Percentiles rank a stretch among this genome's conserved stretches.
Conservation (phyloP, 2,329 filamentous ascomycete genomes). For the Fusarium solani-melongenae region DNA sequence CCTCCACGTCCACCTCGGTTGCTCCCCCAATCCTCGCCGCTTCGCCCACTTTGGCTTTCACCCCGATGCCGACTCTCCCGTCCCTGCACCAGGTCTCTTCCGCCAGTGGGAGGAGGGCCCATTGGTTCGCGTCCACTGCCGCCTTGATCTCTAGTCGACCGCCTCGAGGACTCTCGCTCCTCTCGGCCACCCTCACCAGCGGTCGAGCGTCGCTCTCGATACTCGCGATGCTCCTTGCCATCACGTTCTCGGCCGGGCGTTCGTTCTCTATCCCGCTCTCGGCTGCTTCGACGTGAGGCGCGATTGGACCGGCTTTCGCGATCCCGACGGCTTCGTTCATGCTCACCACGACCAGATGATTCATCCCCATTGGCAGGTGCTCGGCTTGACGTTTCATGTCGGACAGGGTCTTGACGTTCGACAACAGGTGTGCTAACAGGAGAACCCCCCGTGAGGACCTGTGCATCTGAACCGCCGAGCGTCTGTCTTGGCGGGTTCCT, state of each 20-base stretch:
- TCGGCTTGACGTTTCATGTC: constrained; percentile 52
- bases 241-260: constrained; percentile 60
- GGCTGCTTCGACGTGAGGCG: constrained; percentile 60
- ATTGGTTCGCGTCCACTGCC: constrained; percentile 43
- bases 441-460: constrained; percentile 66
- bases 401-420: constrained; percentile 59
- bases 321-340: constrained; percentile 58
- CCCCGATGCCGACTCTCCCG: constrained; percentile 49
- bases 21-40: constrained; percentile 51
- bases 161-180: constrained; percentile 49
- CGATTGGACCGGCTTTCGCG: constrained; percentile 53
- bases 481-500: constrained; percentile 53
- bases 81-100: constrained; percentile 46
- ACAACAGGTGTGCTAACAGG: constrained; percentile 60
- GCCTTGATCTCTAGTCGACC: constrained; percentile 43
- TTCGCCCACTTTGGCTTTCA: constrained; percentile 39
- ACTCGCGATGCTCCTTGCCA: constrained; percentile 57
- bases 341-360: constrained; percentile 45
- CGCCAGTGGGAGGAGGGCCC: constrained; percentile 42
- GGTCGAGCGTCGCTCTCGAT: constrained; percentile 56
- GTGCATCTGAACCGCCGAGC: constrained; percentile 65
- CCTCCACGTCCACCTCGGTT: constrained; percentile 51
- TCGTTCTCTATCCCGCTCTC: constrained; percentile 62
- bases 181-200: constrained; percentile 47
- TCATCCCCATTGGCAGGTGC: constrained; percentile 48